Evolutionary conservation across 2,329 filamentous ascomycete species (phyloP), one percentile per base, ranked within the genome.

Genomic region (Spiromastix sp.): DNA sequence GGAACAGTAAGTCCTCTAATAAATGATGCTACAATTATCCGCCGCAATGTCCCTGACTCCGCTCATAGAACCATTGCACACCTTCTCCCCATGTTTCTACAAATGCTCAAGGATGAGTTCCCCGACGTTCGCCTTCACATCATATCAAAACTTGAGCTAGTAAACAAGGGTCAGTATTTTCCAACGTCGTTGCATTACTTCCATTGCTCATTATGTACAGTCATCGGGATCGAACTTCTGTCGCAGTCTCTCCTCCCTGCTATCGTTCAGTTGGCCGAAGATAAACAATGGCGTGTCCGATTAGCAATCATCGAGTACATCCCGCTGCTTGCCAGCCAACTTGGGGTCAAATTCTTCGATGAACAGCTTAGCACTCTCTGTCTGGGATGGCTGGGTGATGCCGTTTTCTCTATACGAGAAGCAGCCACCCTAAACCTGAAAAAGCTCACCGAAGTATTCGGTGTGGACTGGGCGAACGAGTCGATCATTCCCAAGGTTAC

Each of bases 231-330:
- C 60, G 91, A 98, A 42, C 76, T 93, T 12, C 79, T 98, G 32
- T 95, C 91, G 30, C 87, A 96, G 60, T 95, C 89, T 16, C 80
- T 98, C 36, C 81, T 98, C 32, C 91, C 93, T 9, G 91, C 91
- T 29, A 98, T 98, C 54, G 86, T 96, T 21, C 87, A 96, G 61
- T 73, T 98, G 49, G 91, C 91, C 37, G 91, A 96, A 64, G 91
- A 98, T 64, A 98, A 98, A 73, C 87, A 96, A 68, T 98, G 91
- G 91, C 81, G 91, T 54, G 91, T 98, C 41, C 83, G 91, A 48
- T 73, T 98, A 47, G 91, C 91, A 41, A 98, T 98, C 58, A 98
- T 98, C 60, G 89, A 98, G 72, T 96, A 98, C 66, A 95, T 98
- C 51, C 91, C 91, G 19, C 74, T 98, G 38, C 77, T 98, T 40